Conservation (phyloP, 2,329 filamentous ascomycete species). For the Sclerotinia glacialis region DNA sequence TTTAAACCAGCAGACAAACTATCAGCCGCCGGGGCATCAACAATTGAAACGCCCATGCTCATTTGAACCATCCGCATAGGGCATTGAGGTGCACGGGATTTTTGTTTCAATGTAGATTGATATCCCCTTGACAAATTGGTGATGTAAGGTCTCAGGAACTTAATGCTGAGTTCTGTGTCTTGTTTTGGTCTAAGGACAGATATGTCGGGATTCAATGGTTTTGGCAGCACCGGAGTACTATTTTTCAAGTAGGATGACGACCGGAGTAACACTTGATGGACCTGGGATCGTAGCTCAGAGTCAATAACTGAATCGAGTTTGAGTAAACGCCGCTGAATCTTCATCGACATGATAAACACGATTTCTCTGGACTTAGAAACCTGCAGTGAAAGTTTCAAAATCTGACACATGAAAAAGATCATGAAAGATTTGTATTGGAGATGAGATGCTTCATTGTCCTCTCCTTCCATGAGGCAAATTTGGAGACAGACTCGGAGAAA, state of each 20-base stretch:
- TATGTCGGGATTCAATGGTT: background rate
- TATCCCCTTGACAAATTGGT: background rate
- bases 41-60: background rate
- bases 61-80: background rate
- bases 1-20: background rate
- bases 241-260: background rate
- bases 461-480: constrained; percentile 11
- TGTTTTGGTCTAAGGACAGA: background rate
- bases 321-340: constrained; percentile 44
- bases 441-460: background rate
- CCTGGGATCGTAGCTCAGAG: background rate
- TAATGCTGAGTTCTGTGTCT: constrained; percentile 2
- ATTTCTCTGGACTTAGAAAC: constrained; percentile 34
- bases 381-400: constrained; percentile 39
- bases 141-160: background rate
- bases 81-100: background rate
- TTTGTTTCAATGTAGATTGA: background rate
- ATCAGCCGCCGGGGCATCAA: constrained; percentile 41
- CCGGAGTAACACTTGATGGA: background rate
- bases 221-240: background rate
- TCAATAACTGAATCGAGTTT: constrained; percentile 40
- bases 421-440: constrained; percentile 52
- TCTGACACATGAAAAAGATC: constrained; percentile 44
- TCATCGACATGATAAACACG: constrained; percentile 45
- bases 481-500: constrained; percentile 53